Evolutionary conservation across 1,139 yeast species (phyloP), one percentile per base, ranked within the genome.

Genomic region (Debaryomyces udenii): DNA sequence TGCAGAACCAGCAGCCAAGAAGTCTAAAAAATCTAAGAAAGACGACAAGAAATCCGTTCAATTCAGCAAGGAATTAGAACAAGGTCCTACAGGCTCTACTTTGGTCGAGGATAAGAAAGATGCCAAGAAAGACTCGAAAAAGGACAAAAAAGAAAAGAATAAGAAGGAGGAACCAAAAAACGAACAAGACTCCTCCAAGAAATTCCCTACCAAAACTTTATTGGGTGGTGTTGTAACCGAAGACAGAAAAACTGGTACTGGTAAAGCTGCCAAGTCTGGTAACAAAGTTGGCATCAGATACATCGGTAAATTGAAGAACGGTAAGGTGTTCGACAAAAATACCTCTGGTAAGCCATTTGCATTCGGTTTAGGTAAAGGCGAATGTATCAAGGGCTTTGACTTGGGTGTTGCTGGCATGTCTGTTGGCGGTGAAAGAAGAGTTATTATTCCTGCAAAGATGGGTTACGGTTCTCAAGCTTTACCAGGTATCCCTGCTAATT

Each of bases 381-480:
- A 94, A 72, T 96, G 96, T 60, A 94, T 94, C 76, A 89, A 88
- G 70, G 99, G 98, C 50, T 93, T 96, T 86, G 99, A 93, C 65
- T 78, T 91, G 58, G 99, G 99, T 76, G 95, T 93, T 57, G 89
- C 91, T 44, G 99, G 99, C 65, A 91, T 94, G 98, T 83, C 96
- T 47, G 96, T 89, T 62, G 96, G 96, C 57, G 99, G 99, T 62
- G 99, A 94, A 78, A 90, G 99, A 79, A 85, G 99, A 76, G 90
- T 94, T 51, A 78, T 89, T 49, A 88, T 94, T 55, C 99, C 99
- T 55, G 84, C 99, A 44, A 81, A 93, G 62, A 87, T 88, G 83
- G 99, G 96, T 44, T 93, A 93, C 70, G 99, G 99, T 50, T 86
- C 86, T 61, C 87, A 88, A 75, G 81, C 87, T 49, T 77, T 93